Conservation (phyloP, 179 eudicot species). For the Corrigiola litoralis region DNA sequence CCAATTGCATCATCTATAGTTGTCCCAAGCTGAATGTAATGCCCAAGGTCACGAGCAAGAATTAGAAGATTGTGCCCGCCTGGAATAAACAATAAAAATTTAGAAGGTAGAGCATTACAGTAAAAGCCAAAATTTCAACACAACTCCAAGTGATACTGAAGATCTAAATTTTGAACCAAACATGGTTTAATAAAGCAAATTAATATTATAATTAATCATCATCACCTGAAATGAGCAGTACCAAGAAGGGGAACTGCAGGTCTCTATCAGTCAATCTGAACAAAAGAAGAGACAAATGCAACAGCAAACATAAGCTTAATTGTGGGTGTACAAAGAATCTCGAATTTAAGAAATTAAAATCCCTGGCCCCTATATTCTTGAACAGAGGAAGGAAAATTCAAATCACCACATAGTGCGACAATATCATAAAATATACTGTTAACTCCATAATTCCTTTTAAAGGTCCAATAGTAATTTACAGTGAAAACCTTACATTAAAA, state of each 20-base stretch:
- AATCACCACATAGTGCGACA: not conserved
- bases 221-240: constrained; percentile 88
- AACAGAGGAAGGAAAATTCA: not conserved
- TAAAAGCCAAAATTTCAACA: not conserved
- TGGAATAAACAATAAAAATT: constrained; percentile 18
- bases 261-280: constrained; percentile 60
- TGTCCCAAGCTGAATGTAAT: constrained; percentile 90
- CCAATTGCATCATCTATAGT: constrained; percentile 97
- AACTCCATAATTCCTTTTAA: not conserved
- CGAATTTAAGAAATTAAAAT: not conserved
- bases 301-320: not conserved
- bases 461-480: not conserved
- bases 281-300: constrained; percentile 6
- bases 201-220: not conserved
- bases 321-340: not conserved
- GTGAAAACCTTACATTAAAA: not conserved
- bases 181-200: not conserved
- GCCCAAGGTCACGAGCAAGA: constrained; percentile 85
- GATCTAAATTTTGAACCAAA: not conserved
- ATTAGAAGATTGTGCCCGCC: constrained; percentile 97
- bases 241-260: constrained; percentile 84
- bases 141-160: not conserved
- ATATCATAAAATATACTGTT: not conserved
- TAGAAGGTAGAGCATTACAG: not conserved
- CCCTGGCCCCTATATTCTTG: not conserved